Evolutionary conservation across 73 alveolate species (phyloP), one percentile per base, ranked within the genome.

Genomic region (Paramecium primaurelia): DNA sequence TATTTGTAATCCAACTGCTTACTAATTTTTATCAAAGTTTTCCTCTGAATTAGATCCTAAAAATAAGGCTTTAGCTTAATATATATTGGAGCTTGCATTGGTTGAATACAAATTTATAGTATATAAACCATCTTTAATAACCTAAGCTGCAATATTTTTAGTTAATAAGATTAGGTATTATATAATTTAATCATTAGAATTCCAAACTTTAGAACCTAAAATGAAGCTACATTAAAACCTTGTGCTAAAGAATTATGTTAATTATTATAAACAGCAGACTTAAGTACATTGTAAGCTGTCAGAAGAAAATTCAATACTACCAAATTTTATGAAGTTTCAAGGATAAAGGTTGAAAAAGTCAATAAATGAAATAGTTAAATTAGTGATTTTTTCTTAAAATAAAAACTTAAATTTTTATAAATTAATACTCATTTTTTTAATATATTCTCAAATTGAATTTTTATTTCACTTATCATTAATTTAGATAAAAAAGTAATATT

Each of bases 131-230:
- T 34, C 64, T 38, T 45, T 14, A 11, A 32, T 75, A 45, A 45
- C 88, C 1, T 10, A 26, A 16, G 42, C 88, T 14, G 58, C 88
- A 2, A 37, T 75, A 10, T 75, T 14, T 45, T 18, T 75, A 37
- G 88, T 75, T 12, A 75, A 75, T 75, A 75, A 75, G 14, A 75
- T 75, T n/a, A 75, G 88, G 59, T 34, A 75, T 32, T 16, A 75
- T 4, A 32, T 12, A 75, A 75, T 6, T 12, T 18, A 10, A 75
- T 16, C 0, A 11, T 14, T 75, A 26, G 59, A 51, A 34, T 6
- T 51, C 58, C 34, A 86, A 54, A 54, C 14, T 54, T 18, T 18
- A 94, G 95, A 58, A 95, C 93, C 6, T 94, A 71, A 92, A 51
- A 58, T 12, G 93, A 86, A 73, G 20, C 45, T 9, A 58, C 30